Evolutionary conservation across 164 flowering plant species (phyloP).

Genomic region (Echeveria elegans): DNA sequence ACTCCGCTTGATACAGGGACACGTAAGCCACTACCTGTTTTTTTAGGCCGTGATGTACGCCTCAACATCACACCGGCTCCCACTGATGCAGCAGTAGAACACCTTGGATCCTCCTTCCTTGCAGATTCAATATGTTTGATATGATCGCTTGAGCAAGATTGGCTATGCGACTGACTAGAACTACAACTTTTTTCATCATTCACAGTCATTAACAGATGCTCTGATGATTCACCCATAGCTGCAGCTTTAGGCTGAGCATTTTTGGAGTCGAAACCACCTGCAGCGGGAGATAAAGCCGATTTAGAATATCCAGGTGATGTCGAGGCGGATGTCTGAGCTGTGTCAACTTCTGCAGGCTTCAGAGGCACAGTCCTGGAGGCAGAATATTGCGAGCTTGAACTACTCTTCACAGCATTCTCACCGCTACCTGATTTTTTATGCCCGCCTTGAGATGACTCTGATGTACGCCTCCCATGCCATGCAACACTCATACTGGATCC

Average conservation of each 20-base stretch:
- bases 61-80: slow-evolving; percentile 29
- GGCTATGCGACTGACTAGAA: slow-evolving; percentile 85
- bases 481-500: slow-evolving; percentile 45
- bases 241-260: slow-evolving; percentile 17
- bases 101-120: slow-evolving; percentile 62
- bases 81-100: slow-evolving; percentile 52
- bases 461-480: slow-evolving; percentile 46
- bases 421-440: slow-evolving; percentile 37
- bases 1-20: slow-evolving; percentile 24
- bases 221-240: slow-evolving; percentile 15
- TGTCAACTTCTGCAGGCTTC: slow-evolving; percentile 41
- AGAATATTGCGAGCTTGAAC: slow-evolving; percentile 42
- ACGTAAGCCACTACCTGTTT: slow-evolving; percentile 39
- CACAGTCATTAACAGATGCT: slow-evolving; percentile 18
- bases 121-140: slow-evolving; percentile 35
- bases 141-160: slow-evolving; percentile 66
- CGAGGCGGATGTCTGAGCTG: slow-evolving; percentile 31
- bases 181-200: slow-evolving; percentile 43
- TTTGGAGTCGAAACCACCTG: slow-evolving; percentile 22
- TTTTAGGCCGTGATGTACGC: slow-evolving; percentile 46
- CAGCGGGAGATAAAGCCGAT: slow-evolving; percentile 26
- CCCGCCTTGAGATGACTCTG: slow-evolving; percentile 58
- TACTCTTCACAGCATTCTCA: slow-evolving; percentile 48
- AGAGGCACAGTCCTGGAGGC: slow-evolving; percentile 33
- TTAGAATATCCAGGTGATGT: slow-evolving; percentile 41